A percentile compares a stretch with the other conserved stretches of the same genome.
Conservation (phyloP, 176 grass and related monocot species). For the Dendrocalamus sinicus region DNA sequence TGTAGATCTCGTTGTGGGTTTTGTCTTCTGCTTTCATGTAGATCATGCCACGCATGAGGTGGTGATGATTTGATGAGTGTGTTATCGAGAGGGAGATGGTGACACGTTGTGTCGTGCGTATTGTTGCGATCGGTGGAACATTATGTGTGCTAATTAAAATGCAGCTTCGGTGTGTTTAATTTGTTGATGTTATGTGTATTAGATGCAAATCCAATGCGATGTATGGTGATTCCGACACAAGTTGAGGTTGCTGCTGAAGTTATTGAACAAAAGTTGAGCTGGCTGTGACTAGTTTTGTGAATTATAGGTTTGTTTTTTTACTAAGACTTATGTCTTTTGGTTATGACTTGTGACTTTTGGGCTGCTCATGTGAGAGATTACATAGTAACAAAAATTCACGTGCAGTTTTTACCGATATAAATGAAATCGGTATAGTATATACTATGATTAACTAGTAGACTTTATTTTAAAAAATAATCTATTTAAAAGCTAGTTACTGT, state of each 20-base stretch:
- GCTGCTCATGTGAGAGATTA: no score
- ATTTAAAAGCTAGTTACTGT: no score
- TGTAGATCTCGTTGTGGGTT: conserved; percentile 17
- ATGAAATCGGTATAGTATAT: no score
- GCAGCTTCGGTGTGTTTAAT: background rate
- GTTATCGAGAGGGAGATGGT: background rate
- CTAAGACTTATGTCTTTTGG: no score
- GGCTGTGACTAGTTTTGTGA: background rate
- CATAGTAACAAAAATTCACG: no score
- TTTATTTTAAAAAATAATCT: no score
- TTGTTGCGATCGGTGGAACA: background rate
- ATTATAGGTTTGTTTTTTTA: background rate
- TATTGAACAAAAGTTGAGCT: background rate
- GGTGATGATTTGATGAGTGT: background rate
- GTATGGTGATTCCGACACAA: background rate
- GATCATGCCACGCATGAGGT: background rate
- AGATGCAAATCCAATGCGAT: background rate
- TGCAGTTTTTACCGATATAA: no score
- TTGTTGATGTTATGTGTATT: background rate
- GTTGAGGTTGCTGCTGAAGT: no score
- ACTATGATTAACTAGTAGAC: no score
- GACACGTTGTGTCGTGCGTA: background rate
- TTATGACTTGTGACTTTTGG: rapidly evolving
- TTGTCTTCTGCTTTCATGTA: background rate
- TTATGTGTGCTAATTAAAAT: background rate